Evolutionary conservation across 768 basidiomycete genomes (phyloP).

Genomic region (Rhizopogon sp.): DNA sequence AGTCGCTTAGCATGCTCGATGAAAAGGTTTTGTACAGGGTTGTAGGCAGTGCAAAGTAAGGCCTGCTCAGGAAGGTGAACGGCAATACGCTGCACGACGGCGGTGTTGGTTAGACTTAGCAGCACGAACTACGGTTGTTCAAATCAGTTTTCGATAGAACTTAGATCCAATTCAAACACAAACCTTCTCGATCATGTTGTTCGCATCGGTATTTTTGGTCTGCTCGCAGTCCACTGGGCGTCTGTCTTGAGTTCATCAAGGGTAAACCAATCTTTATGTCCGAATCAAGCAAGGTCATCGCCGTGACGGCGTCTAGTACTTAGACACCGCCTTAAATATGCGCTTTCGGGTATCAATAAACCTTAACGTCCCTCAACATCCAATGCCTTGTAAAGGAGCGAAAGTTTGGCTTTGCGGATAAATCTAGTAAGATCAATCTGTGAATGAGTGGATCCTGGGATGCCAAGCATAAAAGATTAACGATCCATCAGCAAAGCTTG

Average conservation of each 20-base stretch:
- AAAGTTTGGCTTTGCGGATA: too few relatives aligned
- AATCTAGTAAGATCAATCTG: too few relatives aligned
- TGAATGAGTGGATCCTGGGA: too few relatives aligned
- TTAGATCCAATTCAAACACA: conserved; percentile 6
- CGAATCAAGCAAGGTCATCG: too few relatives aligned
- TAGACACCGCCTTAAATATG: too few relatives aligned
- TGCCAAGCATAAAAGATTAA: too few relatives aligned
- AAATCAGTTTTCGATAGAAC: background rate
- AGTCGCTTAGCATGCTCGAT: conserved; percentile 77
- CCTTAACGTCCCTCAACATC: too few relatives aligned
- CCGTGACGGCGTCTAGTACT: too few relatives aligned
- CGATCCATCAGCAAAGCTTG: too few relatives aligned
- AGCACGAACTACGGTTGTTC: conserved; percentile 75
- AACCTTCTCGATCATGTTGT: conserved; percentile 88
- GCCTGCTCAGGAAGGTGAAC: conserved; percentile 95
- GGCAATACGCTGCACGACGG: conserved; percentile 90
- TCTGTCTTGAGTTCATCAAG: conserved; percentile 64
- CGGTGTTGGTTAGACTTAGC: conserved; percentile 67
- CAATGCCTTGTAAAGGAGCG: too few relatives aligned
- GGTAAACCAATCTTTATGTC: conserved; percentile 39
- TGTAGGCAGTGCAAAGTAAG: conserved; percentile 54
- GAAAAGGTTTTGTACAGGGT: conserved; percentile 56
- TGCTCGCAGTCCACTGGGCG: conserved; percentile 75
- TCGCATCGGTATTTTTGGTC: conserved; percentile 62
- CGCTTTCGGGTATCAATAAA: too few relatives aligned